Evolutionary conservation across 169 alveolate species (phyloP), one percentile per base, ranked within the genome.

Genomic region (Neospora caninum): DNA sequence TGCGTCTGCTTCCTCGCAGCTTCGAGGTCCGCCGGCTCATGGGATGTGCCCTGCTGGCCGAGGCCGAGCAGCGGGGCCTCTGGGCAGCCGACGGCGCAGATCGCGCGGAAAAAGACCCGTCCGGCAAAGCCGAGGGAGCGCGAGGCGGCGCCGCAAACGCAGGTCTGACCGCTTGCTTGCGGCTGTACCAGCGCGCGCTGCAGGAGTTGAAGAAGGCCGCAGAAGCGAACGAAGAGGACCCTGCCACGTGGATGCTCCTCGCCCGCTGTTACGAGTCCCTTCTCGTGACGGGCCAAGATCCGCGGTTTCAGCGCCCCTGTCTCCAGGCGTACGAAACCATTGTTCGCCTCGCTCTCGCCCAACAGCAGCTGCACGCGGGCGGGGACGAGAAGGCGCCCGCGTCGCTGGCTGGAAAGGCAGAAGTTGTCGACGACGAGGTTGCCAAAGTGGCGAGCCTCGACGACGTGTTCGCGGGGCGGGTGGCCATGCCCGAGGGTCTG

Each of bases 221-320:
- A 6, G 89, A 38, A 29, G 89, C 41, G 53, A 36, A 82, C 67
- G 67, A 38, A 43, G 53, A 38, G 38, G 89, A 82, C 89, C 41
- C 64, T 4, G 41, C 27, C 67, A 82, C 89, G 39, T 82, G 53
- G 89, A 22, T 82, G 34, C 53, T 82, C 29, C 89, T 82, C 38
- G 89, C 89, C 6, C 53, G 89, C 6, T 82, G 89, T 67, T 82
- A 82, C 89, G 89, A 82, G 36, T 0, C 89, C 41, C 64, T 82
- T 7, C n/a, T 82, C 6, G 41, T 42, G 22, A 41, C 89, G 67
- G 89, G 39, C 34, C 89, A 82, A 36, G 69, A 82, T 29, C 69
- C 64, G 53, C 53, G 67, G 41, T 82, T 41, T 31, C 89, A 42
- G 39, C 22, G 53, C n/a, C 89, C 89, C 38, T 82, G 89, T 25